Percentiles rank a stretch among this genome's conserved stretches.
Conservation (phyloP, 177 flowering plant genomes). For the Vitis hybrid region DNA sequence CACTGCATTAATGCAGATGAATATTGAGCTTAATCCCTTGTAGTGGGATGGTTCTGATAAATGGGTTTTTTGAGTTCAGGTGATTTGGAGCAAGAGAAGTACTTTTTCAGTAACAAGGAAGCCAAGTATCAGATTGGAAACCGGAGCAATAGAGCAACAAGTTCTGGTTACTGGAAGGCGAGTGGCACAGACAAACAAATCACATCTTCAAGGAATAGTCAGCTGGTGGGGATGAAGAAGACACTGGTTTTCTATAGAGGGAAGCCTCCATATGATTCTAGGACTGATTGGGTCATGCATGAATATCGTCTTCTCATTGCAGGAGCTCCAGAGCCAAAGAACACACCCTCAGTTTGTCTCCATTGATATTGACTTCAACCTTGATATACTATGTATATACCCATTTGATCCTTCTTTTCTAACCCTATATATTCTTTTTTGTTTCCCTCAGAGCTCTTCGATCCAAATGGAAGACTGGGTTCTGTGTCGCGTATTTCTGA, state of each 20-base stretch:
- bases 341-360: constrained; percentile 9
- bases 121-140: constrained; percentile 37
- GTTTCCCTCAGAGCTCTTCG: no score
- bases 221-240: constrained; percentile 48
- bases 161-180: constrained; percentile 57
- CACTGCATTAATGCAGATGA: neutral
- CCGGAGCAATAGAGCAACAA: constrained; percentile 33
- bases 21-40: no score
- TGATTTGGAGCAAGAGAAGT: constrained; percentile 41
- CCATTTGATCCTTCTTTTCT: no score
- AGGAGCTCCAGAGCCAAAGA: constrained; percentile 16
- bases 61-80: constrained; percentile 25
- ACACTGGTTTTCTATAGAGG: constrained; percentile 49
- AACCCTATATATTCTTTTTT: no score
- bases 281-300: constrained; percentile 65
- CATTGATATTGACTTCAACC: neutral
- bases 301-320: constrained; percentile 42
- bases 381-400: neutral
- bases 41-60: neutral
- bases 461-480: no score
- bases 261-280: constrained; percentile 31
- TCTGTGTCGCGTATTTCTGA: no score
- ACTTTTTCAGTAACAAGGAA: constrained; percentile 48
- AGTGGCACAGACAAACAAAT: constrained; percentile 43
- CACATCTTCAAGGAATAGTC: constrained; percentile 23